phyloP scores from a whole-genome alignment of 345 rosid species.

The Erucastrum elatum region DNA sequence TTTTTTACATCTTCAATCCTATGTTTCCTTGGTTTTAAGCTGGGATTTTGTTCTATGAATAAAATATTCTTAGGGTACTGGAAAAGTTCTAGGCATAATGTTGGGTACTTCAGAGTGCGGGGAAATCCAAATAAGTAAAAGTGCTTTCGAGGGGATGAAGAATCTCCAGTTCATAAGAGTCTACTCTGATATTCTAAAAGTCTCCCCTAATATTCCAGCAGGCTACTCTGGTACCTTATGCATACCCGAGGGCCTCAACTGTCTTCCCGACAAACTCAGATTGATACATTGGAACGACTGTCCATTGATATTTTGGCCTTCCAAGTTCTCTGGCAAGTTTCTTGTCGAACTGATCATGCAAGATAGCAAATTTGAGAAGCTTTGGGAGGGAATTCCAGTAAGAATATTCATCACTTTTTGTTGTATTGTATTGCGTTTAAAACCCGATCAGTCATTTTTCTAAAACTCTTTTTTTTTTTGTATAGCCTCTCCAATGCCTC shows the following conservation, averaged over 20 bases:
- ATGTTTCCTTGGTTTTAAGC: background rate
- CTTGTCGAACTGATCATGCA: constrained; percentile 20
- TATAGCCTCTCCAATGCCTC: background rate
- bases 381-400: constrained; percentile 33
- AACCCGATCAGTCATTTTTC: background rate
- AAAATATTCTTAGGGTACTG: background rate
- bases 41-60: background rate
- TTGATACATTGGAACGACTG: background rate
- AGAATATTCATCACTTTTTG: background rate
- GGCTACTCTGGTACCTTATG: too few relatives aligned
- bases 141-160: background rate
- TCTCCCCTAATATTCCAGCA: background rate
- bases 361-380: constrained; percentile 7
- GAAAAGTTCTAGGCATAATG: background rate
- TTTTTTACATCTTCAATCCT: background rate
- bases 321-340: constrained; percentile 1
- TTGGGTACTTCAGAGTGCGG: background rate
- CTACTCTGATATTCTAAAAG: too few relatives aligned
- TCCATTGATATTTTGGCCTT: constrained; percentile 11
- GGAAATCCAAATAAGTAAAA: background rate
- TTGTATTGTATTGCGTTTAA: background rate
- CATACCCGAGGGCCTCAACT: background rate
- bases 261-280: background rate
- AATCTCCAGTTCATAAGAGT: background rate
- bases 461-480: background rate